Evolutionary conservation across 164 flowering plant species (phyloP).

Genomic region (Macadamia integrifolia): DNA sequence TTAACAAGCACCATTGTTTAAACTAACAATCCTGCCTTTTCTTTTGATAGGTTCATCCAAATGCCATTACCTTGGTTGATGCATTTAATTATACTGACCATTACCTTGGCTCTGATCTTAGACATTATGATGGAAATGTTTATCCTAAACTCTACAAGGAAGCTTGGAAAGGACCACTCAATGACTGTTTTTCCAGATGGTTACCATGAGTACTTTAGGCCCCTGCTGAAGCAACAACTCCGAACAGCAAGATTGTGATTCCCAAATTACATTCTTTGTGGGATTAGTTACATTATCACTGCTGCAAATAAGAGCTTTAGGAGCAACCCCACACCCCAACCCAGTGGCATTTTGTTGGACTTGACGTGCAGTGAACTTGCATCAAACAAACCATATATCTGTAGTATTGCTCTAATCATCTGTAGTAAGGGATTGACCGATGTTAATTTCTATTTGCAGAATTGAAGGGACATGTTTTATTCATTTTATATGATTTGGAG

Average conservation of each 20-base stretch:
- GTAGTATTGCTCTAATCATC: too few species aligned
- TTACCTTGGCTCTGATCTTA: slow-evolving; percentile 79
- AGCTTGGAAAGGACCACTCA: slow-evolving; percentile 94
- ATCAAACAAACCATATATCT: too few species aligned
- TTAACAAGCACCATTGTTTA: background rate
- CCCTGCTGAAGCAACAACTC: slow-evolving; percentile 79
- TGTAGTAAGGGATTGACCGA: too few species aligned
- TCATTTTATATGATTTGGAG: too few species aligned
- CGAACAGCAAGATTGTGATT: slow-evolving; percentile 56
- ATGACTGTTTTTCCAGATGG: slow-evolving; percentile 91
- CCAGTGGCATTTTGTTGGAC: too few species aligned
- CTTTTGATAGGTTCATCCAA: slow-evolving; percentile 70
- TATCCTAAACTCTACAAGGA: slow-evolving; percentile 84
- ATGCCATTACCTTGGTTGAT: slow-evolving; percentile 89
- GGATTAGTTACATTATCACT: too few species aligned
- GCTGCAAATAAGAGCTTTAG: too few species aligned
- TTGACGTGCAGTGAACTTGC: too few species aligned
- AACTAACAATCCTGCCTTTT: background rate
- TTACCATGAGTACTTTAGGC: slow-evolving; percentile 67
- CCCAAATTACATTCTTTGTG: too few species aligned
- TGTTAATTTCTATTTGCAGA: too few species aligned
- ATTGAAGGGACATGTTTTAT: too few species aligned
- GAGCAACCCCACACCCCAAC: too few species aligned
- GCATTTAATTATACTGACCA: slow-evolving; percentile 94
- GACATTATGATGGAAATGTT: slow-evolving; percentile 93